Base-by-base conservation (phyloP, 2,329 filamentous ascomycete genomes). In the Beauveria bassiana region DNA sequence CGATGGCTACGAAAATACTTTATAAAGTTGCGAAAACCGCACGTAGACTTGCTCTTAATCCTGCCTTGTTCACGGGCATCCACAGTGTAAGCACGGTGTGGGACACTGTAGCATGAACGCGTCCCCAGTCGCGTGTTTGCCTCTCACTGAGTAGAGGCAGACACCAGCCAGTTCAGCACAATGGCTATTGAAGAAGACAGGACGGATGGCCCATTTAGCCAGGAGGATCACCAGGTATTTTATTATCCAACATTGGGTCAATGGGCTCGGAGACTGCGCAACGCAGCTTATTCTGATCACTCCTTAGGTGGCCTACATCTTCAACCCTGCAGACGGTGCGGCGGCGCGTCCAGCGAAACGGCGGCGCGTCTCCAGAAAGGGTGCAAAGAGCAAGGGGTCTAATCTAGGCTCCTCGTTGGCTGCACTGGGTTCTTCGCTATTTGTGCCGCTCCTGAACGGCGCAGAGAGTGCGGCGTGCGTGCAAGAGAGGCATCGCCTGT, bases 281-380 rank as follows among this genome's bases (percentile, higher is more conserved):
- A 22, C n/a, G 49, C 20, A 20, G 22, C 34, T 20, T n/a, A 46
- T 62, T 61, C 63, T 69, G 58, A 72, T 58, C 51, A 43, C 20
- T 12, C 52, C 5, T 38, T 69, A 88, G 85, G 80, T 80, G 52
- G 83, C 84, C 61, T 88, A 86, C 70, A 74, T 88, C 65, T 88
- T 87, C 71, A 78, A 81, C 63, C 81, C 85, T 62, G 72, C 78
- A 50, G 73, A 77, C 62, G 71, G 74, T 34, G 73, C 66, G 54
- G 65, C 62, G 42, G 70, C 72, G 49, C 69, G 81, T 45, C 81
- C 84, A 31, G 69, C 79, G 42, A 89, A 89, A 70, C 78, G 81
- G 62, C 79, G 85, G 60, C 85, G 81, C 68, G 74, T 84, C 8
- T 77, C 77, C 0, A 79, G 76, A 59, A 75, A 75, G 58, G 64